A percentile compares a stretch with the other conserved stretches of the same genome.
phyloP scores from a whole-genome alignment of 2,329 filamentous ascomycete genomes.

The Penicillium italicum region DNA sequence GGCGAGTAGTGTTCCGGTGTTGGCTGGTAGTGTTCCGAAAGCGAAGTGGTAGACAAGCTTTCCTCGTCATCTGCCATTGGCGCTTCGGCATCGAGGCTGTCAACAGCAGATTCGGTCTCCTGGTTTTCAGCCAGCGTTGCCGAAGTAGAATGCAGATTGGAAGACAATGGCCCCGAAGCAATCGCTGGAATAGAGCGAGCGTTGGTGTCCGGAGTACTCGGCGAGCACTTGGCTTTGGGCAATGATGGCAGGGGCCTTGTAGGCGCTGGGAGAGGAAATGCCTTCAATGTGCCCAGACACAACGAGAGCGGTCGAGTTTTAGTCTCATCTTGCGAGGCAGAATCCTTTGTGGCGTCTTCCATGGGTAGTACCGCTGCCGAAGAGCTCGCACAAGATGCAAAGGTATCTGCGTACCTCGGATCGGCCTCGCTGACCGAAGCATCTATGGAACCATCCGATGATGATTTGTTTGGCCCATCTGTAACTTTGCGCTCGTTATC shows the following conservation, averaged over 20 bases:
- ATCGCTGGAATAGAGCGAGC: conserved; percentile 3
- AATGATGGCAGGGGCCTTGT: conserved; percentile 34
- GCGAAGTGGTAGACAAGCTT: neutral
- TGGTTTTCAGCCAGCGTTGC: conserved; percentile 8
- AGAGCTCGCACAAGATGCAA: neutral
- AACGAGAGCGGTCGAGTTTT: conserved; percentile 23
- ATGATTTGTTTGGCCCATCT: neutral
- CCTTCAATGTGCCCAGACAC: conserved; percentile 28
- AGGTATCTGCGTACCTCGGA: neutral
- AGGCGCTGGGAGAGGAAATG: conserved; percentile 37
- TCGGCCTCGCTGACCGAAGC: neutral
- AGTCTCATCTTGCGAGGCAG: conserved; percentile 1
- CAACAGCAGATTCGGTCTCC: neutral
- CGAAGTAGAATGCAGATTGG: conserved; percentile 2
- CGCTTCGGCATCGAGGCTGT: conserved; percentile 3
- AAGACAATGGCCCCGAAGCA: neutral
- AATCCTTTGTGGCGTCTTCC: neutral
- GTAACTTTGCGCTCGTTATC: neutral
- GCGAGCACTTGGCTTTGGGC: conserved; percentile 19
- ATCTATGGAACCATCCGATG: neutral
- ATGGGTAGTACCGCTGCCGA: neutral
- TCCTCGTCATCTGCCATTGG: conserved; percentile 9
- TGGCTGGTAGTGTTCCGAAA: conserved; percentile 16
- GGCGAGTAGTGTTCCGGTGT: conserved; percentile 13
- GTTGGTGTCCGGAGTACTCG: conserved; percentile 11